phyloP scores from a whole-genome alignment of 176 grass and related monocot genomes.

The Urochloa ruziziensis region DNA sequence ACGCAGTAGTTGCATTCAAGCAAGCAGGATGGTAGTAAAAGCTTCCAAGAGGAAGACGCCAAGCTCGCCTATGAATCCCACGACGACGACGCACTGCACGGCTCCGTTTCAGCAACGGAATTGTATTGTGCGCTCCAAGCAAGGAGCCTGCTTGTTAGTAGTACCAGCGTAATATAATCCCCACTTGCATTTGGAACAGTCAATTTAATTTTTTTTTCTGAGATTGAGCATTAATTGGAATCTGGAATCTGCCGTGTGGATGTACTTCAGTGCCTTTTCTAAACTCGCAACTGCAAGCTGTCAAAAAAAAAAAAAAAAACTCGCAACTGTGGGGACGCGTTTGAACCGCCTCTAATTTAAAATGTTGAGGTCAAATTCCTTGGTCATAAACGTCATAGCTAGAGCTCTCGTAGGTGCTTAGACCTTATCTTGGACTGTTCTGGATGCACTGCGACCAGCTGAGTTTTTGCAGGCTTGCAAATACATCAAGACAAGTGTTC shows the following conservation, averaged over 20 bases:
- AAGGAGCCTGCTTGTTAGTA: background rate
- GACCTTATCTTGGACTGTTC: background rate
- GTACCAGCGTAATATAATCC: background rate
- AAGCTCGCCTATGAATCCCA: slow-evolving; percentile 34
- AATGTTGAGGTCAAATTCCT: slow-evolving; percentile 30
- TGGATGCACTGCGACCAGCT: background rate
- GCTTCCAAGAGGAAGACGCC: slow-evolving; percentile 45
- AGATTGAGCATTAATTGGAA: background rate
- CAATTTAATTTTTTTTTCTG: background rate
- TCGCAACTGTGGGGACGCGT: background rate
- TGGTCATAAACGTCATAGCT: background rate
- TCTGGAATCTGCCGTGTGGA: background rate
- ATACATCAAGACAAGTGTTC: background rate
- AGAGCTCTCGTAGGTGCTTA: background rate
- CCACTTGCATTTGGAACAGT: background rate
- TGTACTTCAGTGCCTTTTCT: background rate
- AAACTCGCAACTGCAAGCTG: too few relatives aligned
- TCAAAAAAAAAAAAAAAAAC: too few relatives aligned
- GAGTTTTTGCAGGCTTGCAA: background rate
- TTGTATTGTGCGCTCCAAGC: slow-evolving; percentile 26
- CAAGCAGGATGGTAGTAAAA: background rate
- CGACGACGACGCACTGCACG: background rate
- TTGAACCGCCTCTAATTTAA: background rate
- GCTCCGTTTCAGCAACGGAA: slow-evolving; percentile 40
- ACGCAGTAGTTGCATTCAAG: too few relatives aligned